Percentiles rank a stretch among this genome's conserved stretches.
phyloP scores from a whole-genome alignment of 495 filamentous ascomycete genomes.

The Mytilinidion resinicola region DNA sequence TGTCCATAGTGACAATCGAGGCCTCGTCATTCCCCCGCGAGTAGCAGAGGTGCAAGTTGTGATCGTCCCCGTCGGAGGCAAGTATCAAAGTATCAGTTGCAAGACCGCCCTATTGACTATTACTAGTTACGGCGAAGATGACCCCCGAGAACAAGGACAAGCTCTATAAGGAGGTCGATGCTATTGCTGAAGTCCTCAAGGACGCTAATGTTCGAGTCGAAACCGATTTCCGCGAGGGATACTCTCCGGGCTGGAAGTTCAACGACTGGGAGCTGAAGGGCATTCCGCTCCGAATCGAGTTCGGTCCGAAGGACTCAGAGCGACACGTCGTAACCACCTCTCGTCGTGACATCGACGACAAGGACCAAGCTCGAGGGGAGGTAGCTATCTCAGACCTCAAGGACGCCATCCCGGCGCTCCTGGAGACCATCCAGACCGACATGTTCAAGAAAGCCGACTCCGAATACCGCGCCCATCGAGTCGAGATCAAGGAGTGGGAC shows the following conservation, averaged over 20 bases:
- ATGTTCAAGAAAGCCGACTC: conserved; percentile 77
- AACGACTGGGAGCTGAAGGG: conserved; percentile 96
- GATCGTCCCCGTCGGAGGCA: conserved; percentile 91
- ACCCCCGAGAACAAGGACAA: conserved; percentile 66
- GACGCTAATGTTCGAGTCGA: conserved; percentile 45
- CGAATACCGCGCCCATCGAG: conserved; percentile 68
- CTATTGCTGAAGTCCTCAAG: conserved; percentile 50
- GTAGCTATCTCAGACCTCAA: conserved; percentile 67
- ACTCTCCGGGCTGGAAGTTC: conserved; percentile 95
- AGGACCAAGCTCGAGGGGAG: conserved; percentile 58
- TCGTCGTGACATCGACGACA: conserved; percentile 71
- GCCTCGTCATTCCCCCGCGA: conserved; percentile 82
- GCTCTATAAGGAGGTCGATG: conserved; percentile 64
- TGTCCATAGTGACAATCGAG: conserved; percentile 74
- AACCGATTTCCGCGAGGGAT: conserved; percentile 72
- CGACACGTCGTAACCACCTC: conserved; percentile 76
- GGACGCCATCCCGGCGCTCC: conserved; percentile 64
- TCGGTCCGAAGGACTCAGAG: conserved; percentile 85
- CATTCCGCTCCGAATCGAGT: conserved; percentile 87
- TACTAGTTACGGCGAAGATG: conserved; percentile 46
- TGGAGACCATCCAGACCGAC: conserved; percentile 82
- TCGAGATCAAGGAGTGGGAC: conserved; percentile 77
- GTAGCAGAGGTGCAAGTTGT: conserved; percentile 82
- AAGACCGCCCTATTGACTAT: background rate
- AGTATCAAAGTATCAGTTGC: conserved; percentile 40